Evolutionary conservation across 805 yeast species (phyloP), one percentile per base, ranked within the genome.

Genomic region (Debaryomyces tyrocola): DNA sequence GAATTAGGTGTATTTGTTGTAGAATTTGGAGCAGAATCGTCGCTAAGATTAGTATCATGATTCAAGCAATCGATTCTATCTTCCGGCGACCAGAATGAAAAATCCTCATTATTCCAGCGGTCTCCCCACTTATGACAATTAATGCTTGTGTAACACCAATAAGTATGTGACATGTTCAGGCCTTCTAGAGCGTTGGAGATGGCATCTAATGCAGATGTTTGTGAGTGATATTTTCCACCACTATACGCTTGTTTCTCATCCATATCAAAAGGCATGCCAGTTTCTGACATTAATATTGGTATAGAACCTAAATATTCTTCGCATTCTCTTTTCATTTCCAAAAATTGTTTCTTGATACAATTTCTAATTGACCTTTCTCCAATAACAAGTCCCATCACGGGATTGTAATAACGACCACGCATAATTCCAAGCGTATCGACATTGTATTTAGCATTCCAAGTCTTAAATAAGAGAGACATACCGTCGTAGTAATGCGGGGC

Each of bases 181-280:
- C 84, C 84, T 62, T 94, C 98, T 37, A 92, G 67, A 0, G 94
- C 98, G 56, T 68, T 78, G 9, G 84, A 76, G 39, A 90, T 62
- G 0, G 96, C 96, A 66, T 92, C 97, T 60, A 88, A 69, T 0
- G 97, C 97, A 6, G 78, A 69, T 2, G 85, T 85, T 60, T 94
- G 99, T 9, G 88, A 76, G 8, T 74, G 65, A 63, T 82, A 94
- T 50, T 82, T 80, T 1, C 91, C 90, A 47, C 73, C 74, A 1
- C 64, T 62, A 59, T 80, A 92, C 0, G 97, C 87, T 40, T 67
- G 72, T 59, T 87, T 88, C 48, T 80, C 75, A 64, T 92, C 91
- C 97, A 92, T 88, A 63, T 94, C 97, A 63, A 85, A 89, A 2
- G 99, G 98, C 85, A 92, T 89, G 5, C 99, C 99, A n/a, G 92